Conservation (phyloP, 768 basidiomycete genomes). For the Hydnomerulius pinastri region DNA sequence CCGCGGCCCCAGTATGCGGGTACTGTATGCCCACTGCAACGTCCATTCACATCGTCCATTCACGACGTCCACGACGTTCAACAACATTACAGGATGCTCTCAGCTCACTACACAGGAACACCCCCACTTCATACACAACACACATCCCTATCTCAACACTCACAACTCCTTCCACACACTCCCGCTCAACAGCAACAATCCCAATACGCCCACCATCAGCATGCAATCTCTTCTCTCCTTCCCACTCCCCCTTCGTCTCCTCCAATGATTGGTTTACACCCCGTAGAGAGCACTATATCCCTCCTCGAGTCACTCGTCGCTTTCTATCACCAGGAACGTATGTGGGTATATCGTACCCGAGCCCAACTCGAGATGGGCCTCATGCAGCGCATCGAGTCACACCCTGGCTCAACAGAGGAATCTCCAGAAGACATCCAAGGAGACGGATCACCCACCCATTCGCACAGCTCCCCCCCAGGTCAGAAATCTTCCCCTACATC, state of each 20-base stretch:
- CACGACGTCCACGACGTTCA: constrained; percentile 1
- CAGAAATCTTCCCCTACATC: constrained; percentile 22
- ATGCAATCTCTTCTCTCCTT: constrained; percentile 33
- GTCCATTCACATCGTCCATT: no score
- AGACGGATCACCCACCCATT: constrained; percentile 22
- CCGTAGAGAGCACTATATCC: constrained; percentile 50
- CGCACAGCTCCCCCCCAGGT: constrained; percentile 13
- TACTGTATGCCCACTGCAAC: no score
- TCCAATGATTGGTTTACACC: constrained; percentile 30
- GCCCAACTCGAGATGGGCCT: constrained; percentile 56
- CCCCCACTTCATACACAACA: constrained; percentile 23
- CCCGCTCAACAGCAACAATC: constrained; percentile 24
- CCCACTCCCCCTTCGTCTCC: constrained; percentile 37
- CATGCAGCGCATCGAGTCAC: constrained; percentile 19
- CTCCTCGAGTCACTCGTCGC: constrained; percentile 65
- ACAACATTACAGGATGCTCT: constrained; percentile 65
- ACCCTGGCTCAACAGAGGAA: no score
- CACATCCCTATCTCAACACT: constrained; percentile 31
- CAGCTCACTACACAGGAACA: constrained; percentile 36
- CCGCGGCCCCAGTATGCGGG: no score
- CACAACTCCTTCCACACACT: constrained; percentile 27
- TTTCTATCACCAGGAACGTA: constrained; percentile 71
- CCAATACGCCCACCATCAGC: constrained; percentile 24
- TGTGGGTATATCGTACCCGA: constrained; percentile 70
- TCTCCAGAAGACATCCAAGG: constrained; percentile 13